Percentiles rank a stretch among this genome's conserved stretches.
Conservation (phyloP, 192 early-diverging fungal species). For the Irineochytrium annulatum region DNA sequence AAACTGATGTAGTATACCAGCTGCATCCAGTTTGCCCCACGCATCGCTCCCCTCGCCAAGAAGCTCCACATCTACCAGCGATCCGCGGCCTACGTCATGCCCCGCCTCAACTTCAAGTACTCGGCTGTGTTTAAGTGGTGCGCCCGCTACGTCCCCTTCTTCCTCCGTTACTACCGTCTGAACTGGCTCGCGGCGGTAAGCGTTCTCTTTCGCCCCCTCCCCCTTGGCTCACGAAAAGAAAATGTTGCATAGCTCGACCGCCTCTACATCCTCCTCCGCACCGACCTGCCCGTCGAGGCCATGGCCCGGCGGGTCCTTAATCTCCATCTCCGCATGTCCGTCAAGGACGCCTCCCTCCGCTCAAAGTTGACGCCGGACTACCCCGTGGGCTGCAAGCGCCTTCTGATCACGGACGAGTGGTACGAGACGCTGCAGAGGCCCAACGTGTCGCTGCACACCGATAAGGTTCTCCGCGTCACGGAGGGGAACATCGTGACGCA, state of each 20-base stretch:
- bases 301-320: neutral
- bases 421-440: conserved; percentile 27
- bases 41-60: conserved; percentile 37
- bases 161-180: conserved; percentile 22
- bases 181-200: neutral
- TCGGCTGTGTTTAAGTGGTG: conserved; percentile 26
- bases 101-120: conserved; percentile 33
- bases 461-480: neutral
- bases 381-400: conserved; percentile 32
- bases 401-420: conserved; percentile 27
- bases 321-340: neutral
- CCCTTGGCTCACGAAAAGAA: no score
- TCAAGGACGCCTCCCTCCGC: conserved; percentile 3
- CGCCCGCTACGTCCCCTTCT: conserved; percentile 41
- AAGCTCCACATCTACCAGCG: conserved; percentile 45
- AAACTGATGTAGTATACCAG: neutral
- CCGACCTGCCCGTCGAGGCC: neutral
- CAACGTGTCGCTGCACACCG: conserved; percentile 1
- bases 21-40: conserved; percentile 43
- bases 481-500: neutral
- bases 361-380: conserved; percentile 39
- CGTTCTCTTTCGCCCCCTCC: no score
- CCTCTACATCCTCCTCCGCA: neutral
- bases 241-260: neutral
- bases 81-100: conserved; percentile 43